A percentile compares a stretch with the other conserved stretches of the same genome.
Conservation (phyloP, 805 yeast species). For the Kregervanrija delftensis region DNA sequence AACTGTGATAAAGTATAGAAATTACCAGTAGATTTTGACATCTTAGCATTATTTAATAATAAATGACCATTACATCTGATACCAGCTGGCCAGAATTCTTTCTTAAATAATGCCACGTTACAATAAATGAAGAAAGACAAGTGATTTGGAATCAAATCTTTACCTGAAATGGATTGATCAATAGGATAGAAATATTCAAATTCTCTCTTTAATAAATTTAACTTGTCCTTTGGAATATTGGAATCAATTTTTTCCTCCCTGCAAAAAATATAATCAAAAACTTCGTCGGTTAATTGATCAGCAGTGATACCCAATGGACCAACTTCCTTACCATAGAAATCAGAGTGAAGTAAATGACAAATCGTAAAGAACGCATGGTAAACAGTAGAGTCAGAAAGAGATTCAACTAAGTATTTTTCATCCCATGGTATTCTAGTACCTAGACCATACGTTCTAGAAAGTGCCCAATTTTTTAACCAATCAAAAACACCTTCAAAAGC, state of each 20-base stretch:
- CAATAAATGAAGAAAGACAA: slow-evolving; percentile 91
- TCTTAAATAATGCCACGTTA: slow-evolving; percentile 90
- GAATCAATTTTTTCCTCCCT: slow-evolving; percentile 52
- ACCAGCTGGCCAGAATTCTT: slow-evolving; percentile 88
- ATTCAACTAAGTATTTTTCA: slow-evolving; percentile 84
- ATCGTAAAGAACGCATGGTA: slow-evolving; percentile 95
- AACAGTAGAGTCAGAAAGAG: slow-evolving; percentile 90
- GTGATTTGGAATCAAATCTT: slow-evolving; percentile 96
- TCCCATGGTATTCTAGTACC: slow-evolving; percentile 98
- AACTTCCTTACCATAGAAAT: slow-evolving; percentile 68
- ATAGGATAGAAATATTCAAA: slow-evolving; percentile 96
- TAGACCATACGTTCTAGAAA: slow-evolving; percentile 91
- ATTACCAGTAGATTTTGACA: slow-evolving; percentile 98
- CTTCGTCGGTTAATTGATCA: slow-evolving; percentile 86
- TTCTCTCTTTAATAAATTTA: slow-evolving; percentile 78
- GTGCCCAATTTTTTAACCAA: slow-evolving; percentile 98
- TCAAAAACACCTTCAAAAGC: slow-evolving; percentile 91
- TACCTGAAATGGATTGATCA: slow-evolving; percentile 88
- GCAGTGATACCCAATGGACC: slow-evolving; percentile 74
- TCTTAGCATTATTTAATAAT: slow-evolving; percentile 91
- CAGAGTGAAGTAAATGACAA: slow-evolving; percentile 77
- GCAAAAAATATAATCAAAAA: slow-evolving; percentile 83
- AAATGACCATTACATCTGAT: slow-evolving; percentile 94
- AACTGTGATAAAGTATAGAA: slow-evolving; percentile 85
- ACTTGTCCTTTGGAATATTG: slow-evolving; percentile 58